A percentile compares a stretch with the other conserved stretches of the same genome.
Evolutionary conservation across 805 yeast genomes (phyloP).

Genomic region (Saccharomycopsis vini): DNA sequence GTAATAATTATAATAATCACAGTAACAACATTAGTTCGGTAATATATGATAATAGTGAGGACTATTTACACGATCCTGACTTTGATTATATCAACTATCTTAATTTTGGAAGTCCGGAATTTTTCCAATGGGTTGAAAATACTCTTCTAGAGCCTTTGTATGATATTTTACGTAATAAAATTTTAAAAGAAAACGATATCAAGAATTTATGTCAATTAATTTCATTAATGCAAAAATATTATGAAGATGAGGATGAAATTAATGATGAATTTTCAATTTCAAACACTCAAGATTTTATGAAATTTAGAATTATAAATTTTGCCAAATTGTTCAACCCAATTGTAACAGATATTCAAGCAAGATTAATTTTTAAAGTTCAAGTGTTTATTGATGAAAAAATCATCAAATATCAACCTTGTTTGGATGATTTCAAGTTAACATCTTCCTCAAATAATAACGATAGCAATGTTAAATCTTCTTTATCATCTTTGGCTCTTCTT

Average conservation of each 20-base stretch:
- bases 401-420: slow-evolving; percentile 53
- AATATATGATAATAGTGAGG: slow-evolving; percentile 1
- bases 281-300: slow-evolving; percentile 23
- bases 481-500: no score
- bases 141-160: slow-evolving; percentile 69
- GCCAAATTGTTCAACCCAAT: slow-evolving; percentile 63
- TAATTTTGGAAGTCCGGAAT: slow-evolving; percentile 20
- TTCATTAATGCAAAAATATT: slow-evolving; percentile 56
- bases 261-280: slow-evolving; percentile 23
- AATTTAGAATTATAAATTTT: slow-evolving; percentile 32
- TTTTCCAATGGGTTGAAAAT: slow-evolving; percentile 49
- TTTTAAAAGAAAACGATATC: slow-evolving; percentile 64
- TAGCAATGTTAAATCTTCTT: no score
- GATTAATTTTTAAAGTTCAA: slow-evolving; percentile 75
- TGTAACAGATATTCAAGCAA: slow-evolving; percentile 65
- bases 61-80: slow-evolving; percentile 16
- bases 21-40: not conserved
- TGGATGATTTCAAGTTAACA: slow-evolving; percentile 50
- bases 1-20: not conserved
- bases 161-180: slow-evolving; percentile 54
- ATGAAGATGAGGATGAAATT: slow-evolving; percentile 31
- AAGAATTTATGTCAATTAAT: slow-evolving; percentile 66
- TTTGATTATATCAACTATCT: slow-evolving; percentile 13
- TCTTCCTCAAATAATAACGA: no score
- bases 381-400: slow-evolving; percentile 61